Evolutionary conservation across 1,284 basidiomycete species (phyloP).

Genomic region (Abortiporus biennis): DNA sequence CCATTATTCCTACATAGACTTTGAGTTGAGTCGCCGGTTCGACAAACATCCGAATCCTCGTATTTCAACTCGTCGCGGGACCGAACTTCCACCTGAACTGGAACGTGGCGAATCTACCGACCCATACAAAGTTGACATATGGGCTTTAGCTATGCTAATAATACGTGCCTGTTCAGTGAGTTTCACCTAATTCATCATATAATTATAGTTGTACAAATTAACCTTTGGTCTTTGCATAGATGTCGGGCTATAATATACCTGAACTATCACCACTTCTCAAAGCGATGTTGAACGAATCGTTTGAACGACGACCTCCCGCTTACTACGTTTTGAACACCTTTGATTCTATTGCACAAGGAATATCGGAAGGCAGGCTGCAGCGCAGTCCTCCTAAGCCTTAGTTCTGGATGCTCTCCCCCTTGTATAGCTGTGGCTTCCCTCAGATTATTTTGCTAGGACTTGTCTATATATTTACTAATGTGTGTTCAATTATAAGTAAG

Average conservation of each 20-base stretch:
- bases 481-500: not conserved
- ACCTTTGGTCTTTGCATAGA: constrained; percentile 37
- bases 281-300: constrained; percentile 49
- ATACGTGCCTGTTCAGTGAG: constrained; percentile 57
- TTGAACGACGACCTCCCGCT: constrained; percentile 45
- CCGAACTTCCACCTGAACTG: constrained; percentile 67
- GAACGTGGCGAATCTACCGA: constrained; percentile 43
- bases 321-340: constrained; percentile 42
- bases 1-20: constrained; percentile 68
- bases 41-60: constrained; percentile 30
- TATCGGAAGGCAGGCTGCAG: constrained; percentile 27
- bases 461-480: not conserved
- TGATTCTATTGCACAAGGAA: constrained; percentile 33
- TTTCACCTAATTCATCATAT: not conserved
- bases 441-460: not conserved
- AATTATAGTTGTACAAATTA: constrained; percentile 1
- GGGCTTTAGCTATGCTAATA: constrained; percentile 60
- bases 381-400: too few species aligned
- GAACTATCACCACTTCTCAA: constrained; percentile 46
- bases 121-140: constrained; percentile 68
- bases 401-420: not conserved
- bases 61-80: constrained; percentile 41
- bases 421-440: not conserved
- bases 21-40: constrained; percentile 56
- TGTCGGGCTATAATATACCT: constrained; percentile 49